Evolutionary conservation across 805 yeast species (phyloP).

Genomic region (Scheffersomyces ergatensis): DNA sequence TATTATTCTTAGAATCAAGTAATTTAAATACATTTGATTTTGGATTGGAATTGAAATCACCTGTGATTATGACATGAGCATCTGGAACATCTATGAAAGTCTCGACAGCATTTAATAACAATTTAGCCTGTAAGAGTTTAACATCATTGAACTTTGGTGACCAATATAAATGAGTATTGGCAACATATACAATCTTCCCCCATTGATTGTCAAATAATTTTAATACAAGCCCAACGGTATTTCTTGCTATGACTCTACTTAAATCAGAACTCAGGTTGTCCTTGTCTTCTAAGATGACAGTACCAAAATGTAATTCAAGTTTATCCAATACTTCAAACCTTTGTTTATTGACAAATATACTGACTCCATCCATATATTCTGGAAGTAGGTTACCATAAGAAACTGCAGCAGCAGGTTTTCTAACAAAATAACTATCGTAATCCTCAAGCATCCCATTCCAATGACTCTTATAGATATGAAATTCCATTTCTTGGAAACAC

Average conservation of each 20-base stretch:
- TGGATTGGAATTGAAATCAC: slow-evolving; percentile 57
- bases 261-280: slow-evolving; percentile 34
- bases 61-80: slow-evolving; percentile 44
- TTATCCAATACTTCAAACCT: slow-evolving; percentile 42
- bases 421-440: slow-evolving; percentile 47
- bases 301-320: slow-evolving; percentile 28
- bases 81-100: slow-evolving; percentile 10
- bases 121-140: slow-evolving; percentile 51
- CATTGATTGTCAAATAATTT: slow-evolving; percentile 45
- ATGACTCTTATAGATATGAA: slow-evolving; percentile 31
- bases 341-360: slow-evolving; percentile 48
- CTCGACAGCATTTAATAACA: slow-evolving; percentile 17
- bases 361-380: slow-evolving; percentile 59
- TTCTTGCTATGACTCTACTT: slow-evolving; percentile 39
- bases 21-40: slow-evolving; percentile 49
- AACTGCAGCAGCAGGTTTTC: slow-evolving; percentile 49
- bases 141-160: slow-evolving; percentile 47
- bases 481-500: slow-evolving; percentile 58
- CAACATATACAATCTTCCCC: slow-evolving; percentile 38
- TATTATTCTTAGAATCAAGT: slow-evolving; percentile 22
- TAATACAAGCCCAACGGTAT: slow-evolving; percentile 57
- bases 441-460: slow-evolving; percentile 35
- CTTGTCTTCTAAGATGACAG: slow-evolving; percentile 19
- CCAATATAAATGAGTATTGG: slow-evolving; percentile 68
- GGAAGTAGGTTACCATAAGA: slow-evolving; percentile 46